These are phyloP conservation scores for Aspergillus ochraceoroseus DNA, from an alignment of 2,329 filamentous ascomycete genomes.

Conservation along the genomic window DNA sequence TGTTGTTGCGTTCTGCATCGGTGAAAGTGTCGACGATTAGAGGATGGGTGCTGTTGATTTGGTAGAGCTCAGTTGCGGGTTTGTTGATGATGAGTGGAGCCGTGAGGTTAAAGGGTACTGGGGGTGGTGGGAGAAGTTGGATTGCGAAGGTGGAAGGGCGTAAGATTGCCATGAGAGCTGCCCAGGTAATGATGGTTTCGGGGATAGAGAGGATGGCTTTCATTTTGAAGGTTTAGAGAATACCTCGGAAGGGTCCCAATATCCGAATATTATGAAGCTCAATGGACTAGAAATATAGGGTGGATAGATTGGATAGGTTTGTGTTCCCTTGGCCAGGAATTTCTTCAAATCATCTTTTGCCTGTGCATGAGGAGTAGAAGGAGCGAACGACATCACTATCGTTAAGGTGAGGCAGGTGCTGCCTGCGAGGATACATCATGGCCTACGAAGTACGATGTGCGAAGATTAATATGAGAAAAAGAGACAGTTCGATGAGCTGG, in stretches of 20 bases:
- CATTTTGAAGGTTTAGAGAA: constrained; percentile 2
- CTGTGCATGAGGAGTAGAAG: too few species aligned
- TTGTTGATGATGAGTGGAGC: constrained; percentile 1
- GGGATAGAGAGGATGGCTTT: neutral
- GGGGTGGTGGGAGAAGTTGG: constrained; percentile 7
- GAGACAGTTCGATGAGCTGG: neutral
- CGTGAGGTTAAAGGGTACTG: constrained; percentile 4
- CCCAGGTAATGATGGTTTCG: constrained; percentile 2
- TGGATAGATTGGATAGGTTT: too few species aligned
- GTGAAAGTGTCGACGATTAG: constrained; percentile 59
- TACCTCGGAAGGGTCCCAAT: too few species aligned
- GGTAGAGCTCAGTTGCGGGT: neutral
- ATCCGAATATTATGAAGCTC: neutral
- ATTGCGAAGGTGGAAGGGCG: neutral
- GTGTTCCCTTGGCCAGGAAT: too few species aligned
- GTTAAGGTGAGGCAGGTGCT: too few species aligned
- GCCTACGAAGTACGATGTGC: too few species aligned
- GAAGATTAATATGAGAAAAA: too few species aligned
- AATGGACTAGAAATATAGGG: constrained; percentile 6
- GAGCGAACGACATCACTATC: too few species aligned
- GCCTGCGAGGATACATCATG: too few species aligned
- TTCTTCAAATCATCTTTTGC: too few species aligned
- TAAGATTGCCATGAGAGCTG: neutral
- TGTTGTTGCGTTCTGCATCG: constrained; percentile 51
- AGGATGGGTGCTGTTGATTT: constrained; percentile 1